phyloP scores from a whole-genome alignment of 495 filamentous ascomycete species.

The Barbatosphaeria neglecta region DNA sequence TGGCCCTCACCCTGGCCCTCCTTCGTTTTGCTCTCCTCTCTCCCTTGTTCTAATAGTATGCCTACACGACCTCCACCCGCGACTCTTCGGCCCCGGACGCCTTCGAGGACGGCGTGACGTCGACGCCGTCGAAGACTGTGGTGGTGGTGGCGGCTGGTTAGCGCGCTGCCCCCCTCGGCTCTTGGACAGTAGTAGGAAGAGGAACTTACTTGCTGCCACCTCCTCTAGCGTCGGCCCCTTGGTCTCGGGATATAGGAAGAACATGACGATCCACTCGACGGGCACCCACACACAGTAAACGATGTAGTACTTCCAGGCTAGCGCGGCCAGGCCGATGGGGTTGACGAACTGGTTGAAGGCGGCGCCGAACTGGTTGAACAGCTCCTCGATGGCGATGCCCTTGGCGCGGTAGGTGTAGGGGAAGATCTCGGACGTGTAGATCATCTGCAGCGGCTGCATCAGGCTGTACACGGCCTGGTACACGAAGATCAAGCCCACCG shows the following conservation, averaged over 20 bases:
- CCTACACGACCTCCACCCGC: too few species aligned
- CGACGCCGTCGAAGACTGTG: too few species aligned
- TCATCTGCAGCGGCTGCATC: constrained; percentile 9
- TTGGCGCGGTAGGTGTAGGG: constrained; percentile 15
- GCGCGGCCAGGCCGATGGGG: constrained; percentile 20
- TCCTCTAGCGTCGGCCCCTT: constrained; percentile 21
- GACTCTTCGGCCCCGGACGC: too few species aligned
- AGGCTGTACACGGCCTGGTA: constrained; percentile 33
- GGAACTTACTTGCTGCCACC: too few species aligned
- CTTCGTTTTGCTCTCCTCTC: too few species aligned
- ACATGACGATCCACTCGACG: constrained; percentile 16
- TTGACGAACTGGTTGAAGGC: constrained; percentile 10
- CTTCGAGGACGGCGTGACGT: too few species aligned
- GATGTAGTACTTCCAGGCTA: constrained; percentile 29
- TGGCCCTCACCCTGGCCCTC: too few species aligned
- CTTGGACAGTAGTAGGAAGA: too few species aligned
- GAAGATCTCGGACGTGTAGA: constrained; percentile 32
- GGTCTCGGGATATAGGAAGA: constrained; percentile 21
- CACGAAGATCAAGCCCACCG: constrained; percentile 13
- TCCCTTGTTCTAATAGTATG: too few species aligned
- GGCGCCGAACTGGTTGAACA: neutral
- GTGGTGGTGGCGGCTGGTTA: too few species aligned
- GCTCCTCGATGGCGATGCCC: constrained; percentile 23
- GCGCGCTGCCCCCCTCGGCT: too few species aligned
- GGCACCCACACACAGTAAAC: constrained; percentile 22